Evolutionary conservation across 1,139 yeast species (phyloP), one percentile per base, ranked within the genome.

Genomic region (Casaregolazyma suthepensis): DNA sequence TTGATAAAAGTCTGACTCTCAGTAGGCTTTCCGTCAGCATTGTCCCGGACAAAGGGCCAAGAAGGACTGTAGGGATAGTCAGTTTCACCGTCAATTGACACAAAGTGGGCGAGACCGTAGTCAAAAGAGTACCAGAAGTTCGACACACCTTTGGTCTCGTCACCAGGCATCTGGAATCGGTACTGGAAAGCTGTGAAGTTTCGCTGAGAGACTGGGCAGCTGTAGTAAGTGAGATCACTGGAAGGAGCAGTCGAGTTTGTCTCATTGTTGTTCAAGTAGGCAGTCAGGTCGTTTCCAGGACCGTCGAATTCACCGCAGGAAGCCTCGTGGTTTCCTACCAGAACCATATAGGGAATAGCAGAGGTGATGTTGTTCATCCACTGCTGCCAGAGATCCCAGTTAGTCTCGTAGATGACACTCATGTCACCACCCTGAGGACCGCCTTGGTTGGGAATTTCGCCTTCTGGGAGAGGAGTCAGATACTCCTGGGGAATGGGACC

Each of bases 71-170:
- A 52, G 37, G 59, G 62, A 22, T 62, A 56, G 52, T 67, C 69
- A 12, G 69, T 63, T 54, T 67, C 70, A 26, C 69, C 63, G 52
- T 63, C 63, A 55, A 66, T 52, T 47, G 61, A 63, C 15, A 67
- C 60, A 54, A 66, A 66, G 50, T 67, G 70, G 13, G 61, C 70
- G 48, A 59, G 57, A 31, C 68, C 69, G 52, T 67, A 63, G 52
- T 67, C 68, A 48, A 63, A 66, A 7, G 70, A 66, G 55, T 63
- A 67, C 70, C 70, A 67, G 58, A 64, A 53, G 45, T 61, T 63
- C 15, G 62, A 61, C 37, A 50, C 52, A 13, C 61, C 60, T 4
- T 54, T 54, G 12, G 59, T 49, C 37, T 55, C 54, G 40, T 55
- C 57, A 19, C 49, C 47, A 3, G 68, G 68, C 68, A 64, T 64